Evolutionary conservation across 768 basidiomycete genomes (phyloP).

Genomic region (Trametes cubensis): DNA sequence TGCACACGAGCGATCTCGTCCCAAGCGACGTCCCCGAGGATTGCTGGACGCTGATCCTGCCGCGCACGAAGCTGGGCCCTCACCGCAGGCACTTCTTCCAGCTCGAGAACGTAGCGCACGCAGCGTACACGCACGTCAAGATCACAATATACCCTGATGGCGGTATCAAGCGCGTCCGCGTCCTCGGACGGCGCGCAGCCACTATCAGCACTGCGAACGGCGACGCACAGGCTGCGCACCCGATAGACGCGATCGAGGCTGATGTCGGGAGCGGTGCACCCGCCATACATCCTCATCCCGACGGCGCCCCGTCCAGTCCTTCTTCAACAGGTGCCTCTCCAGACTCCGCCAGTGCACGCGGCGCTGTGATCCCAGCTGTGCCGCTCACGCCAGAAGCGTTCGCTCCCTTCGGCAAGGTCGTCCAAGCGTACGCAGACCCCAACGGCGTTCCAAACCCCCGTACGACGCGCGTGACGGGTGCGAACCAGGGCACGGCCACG

Average conservation of each 20-base stretch:
- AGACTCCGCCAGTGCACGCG: constrained; percentile 1
- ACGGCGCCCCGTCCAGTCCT: neutral
- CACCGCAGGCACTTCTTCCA: constrained; percentile 90
- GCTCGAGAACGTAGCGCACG: constrained; percentile 62
- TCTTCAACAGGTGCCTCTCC: neutral
- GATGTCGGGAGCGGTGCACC: constrained; percentile 21
- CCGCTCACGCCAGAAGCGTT: constrained; percentile 87
- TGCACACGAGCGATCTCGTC: constrained; percentile 40
- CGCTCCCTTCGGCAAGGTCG: constrained; percentile 84
- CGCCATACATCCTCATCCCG: neutral
- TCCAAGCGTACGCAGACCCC: constrained; percentile 81
- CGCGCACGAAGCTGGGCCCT: constrained; percentile 81
- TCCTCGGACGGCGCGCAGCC: constrained; percentile 62
- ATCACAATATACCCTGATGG: constrained; percentile 94
- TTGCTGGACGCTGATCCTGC: constrained; percentile 75
- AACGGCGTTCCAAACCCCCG: constrained; percentile 62
- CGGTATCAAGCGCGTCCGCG: constrained; percentile 89
- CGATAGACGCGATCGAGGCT: constrained; percentile 9
- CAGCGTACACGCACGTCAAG: constrained; percentile 78
- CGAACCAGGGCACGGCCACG: constrained; percentile 86
- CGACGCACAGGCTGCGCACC: constrained; percentile 13
- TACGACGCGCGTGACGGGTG: constrained; percentile 71
- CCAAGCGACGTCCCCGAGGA: constrained; percentile 40
- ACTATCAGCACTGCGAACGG: constrained; percentile 1
- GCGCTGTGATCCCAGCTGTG: constrained; percentile 50